A percentile compares a stretch with the other conserved stretches of the same genome.
These are phyloP conservation scores for Ceratobasidium sp. DNA, from an alignment of 1,284 basidiomycete genomes.

Conservation along the genomic window DNA sequence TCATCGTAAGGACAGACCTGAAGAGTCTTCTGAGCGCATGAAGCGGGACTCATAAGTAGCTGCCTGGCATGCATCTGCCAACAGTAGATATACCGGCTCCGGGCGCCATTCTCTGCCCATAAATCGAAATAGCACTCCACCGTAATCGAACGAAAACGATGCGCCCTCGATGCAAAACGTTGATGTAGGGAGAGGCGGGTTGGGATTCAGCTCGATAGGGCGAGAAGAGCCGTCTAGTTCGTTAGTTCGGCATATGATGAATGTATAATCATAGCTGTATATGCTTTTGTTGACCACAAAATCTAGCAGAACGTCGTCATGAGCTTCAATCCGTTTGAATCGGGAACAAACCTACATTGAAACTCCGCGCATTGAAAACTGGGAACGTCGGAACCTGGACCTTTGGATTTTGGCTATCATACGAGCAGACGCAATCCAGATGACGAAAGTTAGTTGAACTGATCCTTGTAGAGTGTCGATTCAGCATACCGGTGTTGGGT, in stretches of 20 bases:
- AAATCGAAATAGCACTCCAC: neutral
- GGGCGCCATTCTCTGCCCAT: neutral
- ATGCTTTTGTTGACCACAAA: neutral
- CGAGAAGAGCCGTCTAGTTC: neutral
- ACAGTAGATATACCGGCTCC: neutral
- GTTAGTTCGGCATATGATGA: neutral
- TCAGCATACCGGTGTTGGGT: neutral
- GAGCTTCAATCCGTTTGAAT: neutral
- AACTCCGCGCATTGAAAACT: neutral
- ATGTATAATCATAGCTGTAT: neutral
- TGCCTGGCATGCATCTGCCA: neutral
- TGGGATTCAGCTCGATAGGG: neutral
- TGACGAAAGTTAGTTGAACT: neutral
- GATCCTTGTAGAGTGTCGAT: neutral
- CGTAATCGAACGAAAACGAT: neutral
- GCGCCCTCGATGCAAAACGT: neutral
- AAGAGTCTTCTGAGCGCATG: too few species aligned
- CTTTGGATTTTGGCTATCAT: neutral
- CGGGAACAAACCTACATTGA: neutral
- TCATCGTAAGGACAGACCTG: too few species aligned
- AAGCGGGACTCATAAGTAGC: neutral
- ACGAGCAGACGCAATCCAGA: too few species aligned
- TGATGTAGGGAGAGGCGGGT: neutral
- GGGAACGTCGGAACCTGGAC: neutral
- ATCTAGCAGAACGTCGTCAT: neutral